phyloP scores from a whole-genome alignment of 2,329 filamentous ascomycete genomes.

The Fusarium proliferatum region DNA sequence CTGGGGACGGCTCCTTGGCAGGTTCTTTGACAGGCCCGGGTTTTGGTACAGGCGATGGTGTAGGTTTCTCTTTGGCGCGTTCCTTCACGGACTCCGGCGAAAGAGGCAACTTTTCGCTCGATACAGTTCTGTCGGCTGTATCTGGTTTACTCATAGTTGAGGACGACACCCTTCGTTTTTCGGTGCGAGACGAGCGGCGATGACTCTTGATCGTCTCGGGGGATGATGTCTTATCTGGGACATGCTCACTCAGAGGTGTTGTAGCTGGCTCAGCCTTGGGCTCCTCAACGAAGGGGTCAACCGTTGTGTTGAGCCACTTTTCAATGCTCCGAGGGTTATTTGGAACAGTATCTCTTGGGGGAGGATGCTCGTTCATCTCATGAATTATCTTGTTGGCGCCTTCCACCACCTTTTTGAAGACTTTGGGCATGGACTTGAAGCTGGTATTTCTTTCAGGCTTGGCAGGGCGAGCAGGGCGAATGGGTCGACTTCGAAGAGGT shows the following conservation, averaged over 20 bases:
- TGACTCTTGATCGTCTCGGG: constrained; percentile 38
- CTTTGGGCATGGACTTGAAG: constrained; percentile 70
- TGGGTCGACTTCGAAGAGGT: constrained; percentile 55
- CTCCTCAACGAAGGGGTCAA: constrained; percentile 71
- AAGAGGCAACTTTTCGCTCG: constrained; percentile 8
- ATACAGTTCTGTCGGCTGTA: constrained; percentile 19
- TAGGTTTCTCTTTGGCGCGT: constrained; percentile 11
- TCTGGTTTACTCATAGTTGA: constrained; percentile 36
- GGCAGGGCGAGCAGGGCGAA: constrained; percentile 46
- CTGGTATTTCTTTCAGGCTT: constrained; percentile 66
- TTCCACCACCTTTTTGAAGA: constrained; percentile 72
- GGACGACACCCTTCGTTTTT: constrained; percentile 37
- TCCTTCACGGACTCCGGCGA: constrained; percentile 11
- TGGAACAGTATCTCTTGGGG: constrained; percentile 56
- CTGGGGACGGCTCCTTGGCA: constrained; percentile 18
- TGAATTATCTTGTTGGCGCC: constrained; percentile 74
- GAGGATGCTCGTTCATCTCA: constrained; percentile 64
- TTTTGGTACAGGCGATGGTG: constrained; percentile 8
- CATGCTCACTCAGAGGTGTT: constrained; percentile 22
- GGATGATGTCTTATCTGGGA: constrained; percentile 25
- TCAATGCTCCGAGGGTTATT: constrained; percentile 74
- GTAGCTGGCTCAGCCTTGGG: constrained; percentile 12
- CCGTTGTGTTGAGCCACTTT: constrained; percentile 71
- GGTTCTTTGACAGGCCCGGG: constrained; percentile 24
- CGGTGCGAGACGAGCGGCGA: constrained; percentile 41